These are phyloP conservation scores for Pterula multifida DNA, from an alignment of 1,284 basidiomycete species.

Conservation along the genomic window DNA sequence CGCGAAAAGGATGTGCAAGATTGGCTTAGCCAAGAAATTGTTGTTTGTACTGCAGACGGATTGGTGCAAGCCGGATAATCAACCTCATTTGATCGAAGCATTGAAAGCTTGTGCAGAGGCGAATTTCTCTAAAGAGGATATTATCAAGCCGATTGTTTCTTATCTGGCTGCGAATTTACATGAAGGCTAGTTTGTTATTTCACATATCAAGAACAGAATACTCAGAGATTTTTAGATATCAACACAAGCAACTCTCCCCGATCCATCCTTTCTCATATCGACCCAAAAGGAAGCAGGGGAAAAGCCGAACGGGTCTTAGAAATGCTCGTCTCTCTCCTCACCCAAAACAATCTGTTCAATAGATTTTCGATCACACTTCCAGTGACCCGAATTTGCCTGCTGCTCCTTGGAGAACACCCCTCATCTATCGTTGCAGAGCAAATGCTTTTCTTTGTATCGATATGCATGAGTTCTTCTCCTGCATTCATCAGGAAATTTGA, in stretches of 20 bases:
- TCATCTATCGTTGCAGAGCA: slow-evolving; percentile 45
- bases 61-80: slow-evolving; percentile 50
- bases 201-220: slow-evolving; percentile 7
- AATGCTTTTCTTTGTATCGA: slow-evolving; percentile 45
- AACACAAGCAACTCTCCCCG: slow-evolving; percentile 34
- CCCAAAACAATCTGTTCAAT: slow-evolving; percentile 36
- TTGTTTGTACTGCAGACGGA: slow-evolving; percentile 73
- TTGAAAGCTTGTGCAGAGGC: slow-evolving; percentile 44
- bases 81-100: slow-evolving; percentile 46
- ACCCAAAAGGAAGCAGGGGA: slow-evolving; percentile 31
- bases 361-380: slow-evolving; percentile 62
- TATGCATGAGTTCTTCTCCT: slow-evolving; percentile 38
- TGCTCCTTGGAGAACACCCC: slow-evolving; percentile 62
- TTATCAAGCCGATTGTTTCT: slow-evolving; percentile 76
- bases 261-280: slow-evolving; percentile 42
- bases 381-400: slow-evolving; percentile 56
- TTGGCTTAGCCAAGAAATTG: slow-evolving; percentile 64
- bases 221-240: slow-evolving; percentile 12
- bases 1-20: slow-evolving; percentile 52
- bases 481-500: slow-evolving; percentile 67
- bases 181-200: slow-evolving; percentile 33
- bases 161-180: slow-evolving; percentile 80
- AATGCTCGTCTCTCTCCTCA: slow-evolving; percentile 44
- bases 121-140: slow-evolving; percentile 56
- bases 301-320: slow-evolving; percentile 55